Base-by-base conservation (phyloP, 441 rosid species). In the Populus hybrid region DNA sequence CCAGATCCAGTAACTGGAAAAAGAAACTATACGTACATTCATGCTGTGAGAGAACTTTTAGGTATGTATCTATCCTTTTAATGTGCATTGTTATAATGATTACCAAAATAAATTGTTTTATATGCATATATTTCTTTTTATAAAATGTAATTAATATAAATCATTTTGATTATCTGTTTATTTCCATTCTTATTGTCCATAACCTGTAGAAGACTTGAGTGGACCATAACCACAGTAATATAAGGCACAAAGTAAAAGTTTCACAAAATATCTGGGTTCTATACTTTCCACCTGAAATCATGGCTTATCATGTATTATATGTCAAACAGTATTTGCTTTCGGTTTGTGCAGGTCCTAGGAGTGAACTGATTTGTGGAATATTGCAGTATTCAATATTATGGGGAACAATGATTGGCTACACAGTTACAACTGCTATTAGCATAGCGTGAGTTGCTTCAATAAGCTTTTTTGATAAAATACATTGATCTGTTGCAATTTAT, bases 341-440 rank as follows among this genome's bases (percentile, higher is more conserved):
- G 40, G 18, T 66, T 23, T 72, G 16, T 57, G 76, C 70, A 76
- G 81, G 81, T 75, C 83, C 79, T 14, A 84, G 32, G 24, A 76
- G 69, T 23, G 82, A 78, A 73, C 68, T 81, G 20, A 4, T 75
- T 26, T 76, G 86, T 73, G 83, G 67, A 1, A 16, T 75, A 3
- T 18, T 81, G 46, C 84, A 80, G 14, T 81, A 83, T 35, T 20
- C 76, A 14, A 24, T 77, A 5, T 59, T 78, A 4, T 83, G 86
- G 84, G 84, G 84, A 10, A 65, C 78, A 18, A 81, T 81, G 82
- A 75, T 83, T 20, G 86, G 86, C 61, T 83, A 80, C 78, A 81
- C 86, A 0, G 79, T 83, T 28, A 78, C 84, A 21, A 76, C 82
- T 16, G 78, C 82, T 21, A 69, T 73, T 11, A 80, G 82, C 54